phyloP scores from a whole-genome alignment of 257 asterid genomes.

The Haberlea rhodopensis region DNA sequence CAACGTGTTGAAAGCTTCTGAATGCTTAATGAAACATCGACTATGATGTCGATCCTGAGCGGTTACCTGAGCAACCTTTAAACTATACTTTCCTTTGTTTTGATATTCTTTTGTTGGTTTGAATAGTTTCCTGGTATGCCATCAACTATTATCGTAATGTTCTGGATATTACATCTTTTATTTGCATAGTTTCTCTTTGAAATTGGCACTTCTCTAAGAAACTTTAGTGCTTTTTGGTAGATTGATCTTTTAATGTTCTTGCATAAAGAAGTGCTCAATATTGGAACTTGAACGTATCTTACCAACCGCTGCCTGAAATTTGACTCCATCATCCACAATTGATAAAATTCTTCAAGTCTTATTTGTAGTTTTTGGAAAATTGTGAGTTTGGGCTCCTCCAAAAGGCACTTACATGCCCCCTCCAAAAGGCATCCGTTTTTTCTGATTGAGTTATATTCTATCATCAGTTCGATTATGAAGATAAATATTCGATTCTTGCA shows the following conservation, averaged over 20 bases:
- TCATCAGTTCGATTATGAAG: conserved; percentile 58
- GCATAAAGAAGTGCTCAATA: not conserved
- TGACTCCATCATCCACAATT: not conserved
- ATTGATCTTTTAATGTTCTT: not conserved
- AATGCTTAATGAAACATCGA: conserved; percentile 50
- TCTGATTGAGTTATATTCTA: not conserved
- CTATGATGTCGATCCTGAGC: conserved; percentile 57
- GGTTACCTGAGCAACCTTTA: conserved; percentile 63
- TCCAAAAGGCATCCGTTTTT: not conserved
- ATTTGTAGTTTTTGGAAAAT: not conserved
- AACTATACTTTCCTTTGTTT: not conserved
- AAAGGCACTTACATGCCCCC: not conserved
- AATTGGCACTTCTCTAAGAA: not conserved
- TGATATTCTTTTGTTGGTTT: not conserved
- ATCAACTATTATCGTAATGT: not conserved
- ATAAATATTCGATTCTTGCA: conserved; percentile 46
- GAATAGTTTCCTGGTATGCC: not conserved
- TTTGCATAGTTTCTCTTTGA: no score
- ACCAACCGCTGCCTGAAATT: not conserved
- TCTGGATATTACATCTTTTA: not conserved
- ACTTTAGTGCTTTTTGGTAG: not conserved
- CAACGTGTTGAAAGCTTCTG: conserved; percentile 33
- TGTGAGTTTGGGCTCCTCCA: not conserved
- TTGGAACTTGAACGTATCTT: not conserved
- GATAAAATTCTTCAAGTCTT: not conserved